phyloP scores from a whole-genome alignment of 495 filamentous ascomycete species.

The Durotheca rogersii region DNA sequence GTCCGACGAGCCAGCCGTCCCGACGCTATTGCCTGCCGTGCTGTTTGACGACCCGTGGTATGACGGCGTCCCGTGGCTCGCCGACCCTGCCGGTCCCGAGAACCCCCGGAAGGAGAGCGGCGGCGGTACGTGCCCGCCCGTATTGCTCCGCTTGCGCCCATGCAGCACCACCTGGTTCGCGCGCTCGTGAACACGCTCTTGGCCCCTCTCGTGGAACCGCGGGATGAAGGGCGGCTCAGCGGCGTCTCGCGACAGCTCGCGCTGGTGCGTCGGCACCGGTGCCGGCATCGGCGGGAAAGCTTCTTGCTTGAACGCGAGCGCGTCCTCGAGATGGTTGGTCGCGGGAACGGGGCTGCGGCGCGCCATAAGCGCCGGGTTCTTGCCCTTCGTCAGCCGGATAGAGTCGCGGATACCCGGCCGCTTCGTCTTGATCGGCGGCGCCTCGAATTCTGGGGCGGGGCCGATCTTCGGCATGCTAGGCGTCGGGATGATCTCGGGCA shows the following conservation, averaged over 20 bases:
- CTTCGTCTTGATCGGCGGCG: slow-evolving; percentile 45
- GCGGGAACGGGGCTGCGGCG: slow-evolving; percentile 19
- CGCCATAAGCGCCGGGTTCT: slow-evolving; percentile 51
- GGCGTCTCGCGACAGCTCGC: slow-evolving; percentile 45
- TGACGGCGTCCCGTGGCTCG: slow-evolving; percentile 38
- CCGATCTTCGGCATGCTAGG: slow-evolving; percentile 52
- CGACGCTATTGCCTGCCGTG: slow-evolving; percentile 53
- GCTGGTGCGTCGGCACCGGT: slow-evolving; percentile 37
- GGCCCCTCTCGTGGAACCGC: slow-evolving; percentile 60
- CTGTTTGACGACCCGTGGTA: slow-evolving; percentile 51
- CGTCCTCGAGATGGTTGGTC: slow-evolving; percentile 25
- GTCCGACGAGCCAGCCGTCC: slow-evolving; percentile 60
- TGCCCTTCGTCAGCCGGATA: slow-evolving; percentile 83
- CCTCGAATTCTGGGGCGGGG: slow-evolving; percentile 50
- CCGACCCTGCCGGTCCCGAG: slow-evolving; percentile 63
- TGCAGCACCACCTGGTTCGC: slow-evolving; percentile 52
- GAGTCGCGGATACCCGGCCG: slow-evolving; percentile 81
- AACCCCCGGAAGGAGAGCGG: slow-evolving; percentile 71
- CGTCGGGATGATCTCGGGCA: slow-evolving; percentile 64
- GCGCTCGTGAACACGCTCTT: slow-evolving; percentile 47
- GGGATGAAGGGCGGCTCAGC: slow-evolving; percentile 83
- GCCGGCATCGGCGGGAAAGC: slow-evolving; percentile 26
- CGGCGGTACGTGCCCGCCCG: slow-evolving; percentile 66
- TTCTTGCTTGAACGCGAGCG: slow-evolving; percentile 22
- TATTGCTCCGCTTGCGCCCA: slow-evolving; percentile 81